Percentiles rank a stretch among this genome's conserved stretches.
These are phyloP conservation scores for Chiua sp. DNA, from an alignment of 1,284 basidiomycete species.

Conservation along the genomic window DNA sequence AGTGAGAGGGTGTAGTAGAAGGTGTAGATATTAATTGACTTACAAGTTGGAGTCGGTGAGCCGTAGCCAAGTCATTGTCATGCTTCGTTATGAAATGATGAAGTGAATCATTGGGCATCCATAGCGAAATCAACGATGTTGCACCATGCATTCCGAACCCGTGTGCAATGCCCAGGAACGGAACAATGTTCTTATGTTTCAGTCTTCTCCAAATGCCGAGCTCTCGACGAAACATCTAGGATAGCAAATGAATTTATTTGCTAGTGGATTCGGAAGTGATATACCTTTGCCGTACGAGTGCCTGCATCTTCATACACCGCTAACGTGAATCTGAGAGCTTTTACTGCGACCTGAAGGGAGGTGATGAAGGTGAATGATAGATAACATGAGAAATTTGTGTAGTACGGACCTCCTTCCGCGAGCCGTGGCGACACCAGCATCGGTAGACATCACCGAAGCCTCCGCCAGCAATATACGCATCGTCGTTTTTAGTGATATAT, in stretches of 20 bases:
- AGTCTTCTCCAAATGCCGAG: conserved; percentile 28
- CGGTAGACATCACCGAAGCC: neutral
- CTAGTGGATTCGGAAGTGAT: no score
- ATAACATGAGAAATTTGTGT: no score
- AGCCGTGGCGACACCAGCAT: neutral
- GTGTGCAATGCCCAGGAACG: neutral
- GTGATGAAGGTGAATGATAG: no score
- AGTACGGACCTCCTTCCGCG: no score
- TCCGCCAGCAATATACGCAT: neutral
- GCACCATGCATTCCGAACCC: conserved; percentile 18
- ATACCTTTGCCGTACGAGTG: neutral
- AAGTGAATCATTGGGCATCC: conserved; percentile 20
- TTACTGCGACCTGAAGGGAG: neutral
- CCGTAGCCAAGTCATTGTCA: neutral
- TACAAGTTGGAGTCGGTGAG: conserved; percentile 7
- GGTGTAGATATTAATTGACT: neutral
- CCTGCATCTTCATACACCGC: neutral
- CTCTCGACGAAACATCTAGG: conserved; percentile 13
- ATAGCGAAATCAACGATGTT: conserved; percentile 21
- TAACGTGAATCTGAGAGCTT: neutral
- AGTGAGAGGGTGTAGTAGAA: no score
- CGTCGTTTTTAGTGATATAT: neutral
- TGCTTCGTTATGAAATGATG: conserved; percentile 1
- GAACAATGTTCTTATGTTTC: conserved; percentile 17
- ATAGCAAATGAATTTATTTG: no score